Evolutionary conservation across 2,329 filamentous ascomycete genomes (phyloP).

Genomic region (Colletotrichum trifolii): DNA sequence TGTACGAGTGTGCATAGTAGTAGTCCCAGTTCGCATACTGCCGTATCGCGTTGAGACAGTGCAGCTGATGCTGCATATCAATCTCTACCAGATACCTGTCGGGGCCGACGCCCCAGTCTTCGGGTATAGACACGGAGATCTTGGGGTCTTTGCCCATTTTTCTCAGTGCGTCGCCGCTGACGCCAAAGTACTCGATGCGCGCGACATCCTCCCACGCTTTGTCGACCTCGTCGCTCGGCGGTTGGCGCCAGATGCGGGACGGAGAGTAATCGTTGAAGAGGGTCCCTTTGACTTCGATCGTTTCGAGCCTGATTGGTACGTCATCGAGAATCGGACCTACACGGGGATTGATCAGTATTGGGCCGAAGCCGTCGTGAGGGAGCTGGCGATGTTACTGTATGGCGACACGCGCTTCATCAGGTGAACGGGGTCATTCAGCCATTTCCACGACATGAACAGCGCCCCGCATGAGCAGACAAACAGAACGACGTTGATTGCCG

Average conservation of each 20-base stretch:
- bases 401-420: slow-evolving; percentile 31
- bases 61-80: slow-evolving; percentile 31
- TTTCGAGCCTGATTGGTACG: slow-evolving; percentile 21
- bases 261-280: slow-evolving; percentile 43
- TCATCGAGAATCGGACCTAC: slow-evolving; percentile 25
- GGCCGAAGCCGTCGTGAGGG: neutral
- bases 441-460: slow-evolving; percentile 13
- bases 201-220: slow-evolving; percentile 38
- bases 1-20: slow-evolving; percentile 13
- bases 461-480: slow-evolving; percentile 20
- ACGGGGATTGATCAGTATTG: neutral
- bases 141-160: slow-evolving; percentile 31
- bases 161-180: slow-evolving; percentile 25
- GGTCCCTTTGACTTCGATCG: slow-evolving; percentile 25
- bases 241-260: slow-evolving; percentile 39
- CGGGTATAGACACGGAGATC: slow-evolving; percentile 28
- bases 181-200: slow-evolving; percentile 29
- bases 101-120: slow-evolving; percentile 30
- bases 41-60: slow-evolving; percentile 27
- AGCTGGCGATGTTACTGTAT: neutral
- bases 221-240: slow-evolving; percentile 39
- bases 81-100: slow-evolving; percentile 32
- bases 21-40: slow-evolving; percentile 31
- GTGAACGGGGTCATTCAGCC: slow-evolving; percentile 19
- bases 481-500: slow-evolving; percentile 6